Conservation (phyloP, 1,139 yeast species). For the Debaryomyces udenii region DNA sequence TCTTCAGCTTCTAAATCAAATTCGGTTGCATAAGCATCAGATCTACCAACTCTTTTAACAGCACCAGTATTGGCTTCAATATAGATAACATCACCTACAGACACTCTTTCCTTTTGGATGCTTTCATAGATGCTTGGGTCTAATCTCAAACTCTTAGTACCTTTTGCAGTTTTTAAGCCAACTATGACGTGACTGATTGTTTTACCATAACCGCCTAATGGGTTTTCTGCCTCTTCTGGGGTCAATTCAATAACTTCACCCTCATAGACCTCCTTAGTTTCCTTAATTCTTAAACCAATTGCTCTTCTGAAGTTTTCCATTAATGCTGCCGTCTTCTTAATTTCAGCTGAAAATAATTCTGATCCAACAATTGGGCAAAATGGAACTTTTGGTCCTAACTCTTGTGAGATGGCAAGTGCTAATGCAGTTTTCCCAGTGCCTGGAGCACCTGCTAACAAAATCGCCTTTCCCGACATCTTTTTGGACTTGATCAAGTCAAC, state of each 20-base stretch:
- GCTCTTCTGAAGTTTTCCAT: constrained; percentile 98
- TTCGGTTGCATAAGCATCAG: constrained; percentile 98
- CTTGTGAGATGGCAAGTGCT: constrained; percentile 95
- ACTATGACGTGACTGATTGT: constrained; percentile 93
- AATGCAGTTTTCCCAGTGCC: constrained; percentile 98
- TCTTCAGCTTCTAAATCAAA: constrained; percentile 98
- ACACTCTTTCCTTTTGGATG: constrained; percentile 91
- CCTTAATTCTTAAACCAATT: constrained; percentile 93
- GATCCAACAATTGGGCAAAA: constrained; percentile 97
- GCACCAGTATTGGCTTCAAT: constrained; percentile 98
- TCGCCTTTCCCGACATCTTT: constrained; percentile 96
- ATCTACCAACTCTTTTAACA: constrained; percentile 95
- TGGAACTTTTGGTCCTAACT: constrained; percentile 97
- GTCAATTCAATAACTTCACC: constrained; percentile 97
- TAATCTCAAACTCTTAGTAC: constrained; percentile 87
- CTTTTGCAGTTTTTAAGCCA: constrained; percentile 93
- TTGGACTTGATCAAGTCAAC: constrained; percentile 93
- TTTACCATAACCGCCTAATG: constrained; percentile 96
- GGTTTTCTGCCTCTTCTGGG: constrained; percentile 97
- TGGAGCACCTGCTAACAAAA: constrained; percentile 93
- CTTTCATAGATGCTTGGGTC: constrained; percentile 97
- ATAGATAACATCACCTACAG: constrained; percentile 95
- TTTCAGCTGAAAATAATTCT: constrained; percentile 95
- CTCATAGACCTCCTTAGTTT: constrained; percentile 96
- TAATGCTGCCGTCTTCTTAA: constrained; percentile 92